Base-by-base conservation (phyloP, 441 rosid species). In the Gossypium lobatum region DNA sequence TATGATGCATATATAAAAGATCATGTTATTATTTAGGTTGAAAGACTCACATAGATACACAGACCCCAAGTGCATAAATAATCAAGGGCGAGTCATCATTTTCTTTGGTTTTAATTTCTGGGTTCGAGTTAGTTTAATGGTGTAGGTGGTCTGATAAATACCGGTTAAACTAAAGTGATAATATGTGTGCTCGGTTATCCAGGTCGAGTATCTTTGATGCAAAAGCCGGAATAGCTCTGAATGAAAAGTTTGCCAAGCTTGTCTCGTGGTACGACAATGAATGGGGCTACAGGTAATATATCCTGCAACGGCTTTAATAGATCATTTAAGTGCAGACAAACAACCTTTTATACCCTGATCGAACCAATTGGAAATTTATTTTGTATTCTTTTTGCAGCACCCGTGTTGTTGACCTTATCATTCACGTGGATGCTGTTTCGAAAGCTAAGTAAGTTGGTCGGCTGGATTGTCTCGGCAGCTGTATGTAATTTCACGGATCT, bases 151-250 rank as follows among this genome's bases (percentile, higher is more conserved):
- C 23, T 5, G 6, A 2, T 1, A 23, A 20, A 25, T 2, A 3
- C 8, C 8, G 37, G 72, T n/a, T 34, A 31, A 13, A 18, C 57
- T 52, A 8, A 64, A 53, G 20, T 63, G 52, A 25, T 28, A 62
- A 16, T 3, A 2, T 1, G 50, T 64, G 25, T 37, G 42, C 59
- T 42, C 20, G 39, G 10, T 71, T 50, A 14, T 75, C 6, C 77
- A 88, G 92, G 81, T 89, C 93, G 55, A 89, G 93, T 75, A 87
- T 89, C 58, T 89, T 87, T 25, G 93, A 89, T 76, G 93, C 93
- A 9, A 89, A 89, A 78, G 93, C 93, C n/a, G 93, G 93, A 57
- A 89, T 89, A 64, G 87, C 89, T 5, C 73, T 87, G 84, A 89
- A 70, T 6, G 79, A 83, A 8, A 78, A 72, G 0, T 89, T 87